Conservation (phyloP, 2,329 filamentous ascomycete genomes). For the Trichoderma asperellum region DNA sequence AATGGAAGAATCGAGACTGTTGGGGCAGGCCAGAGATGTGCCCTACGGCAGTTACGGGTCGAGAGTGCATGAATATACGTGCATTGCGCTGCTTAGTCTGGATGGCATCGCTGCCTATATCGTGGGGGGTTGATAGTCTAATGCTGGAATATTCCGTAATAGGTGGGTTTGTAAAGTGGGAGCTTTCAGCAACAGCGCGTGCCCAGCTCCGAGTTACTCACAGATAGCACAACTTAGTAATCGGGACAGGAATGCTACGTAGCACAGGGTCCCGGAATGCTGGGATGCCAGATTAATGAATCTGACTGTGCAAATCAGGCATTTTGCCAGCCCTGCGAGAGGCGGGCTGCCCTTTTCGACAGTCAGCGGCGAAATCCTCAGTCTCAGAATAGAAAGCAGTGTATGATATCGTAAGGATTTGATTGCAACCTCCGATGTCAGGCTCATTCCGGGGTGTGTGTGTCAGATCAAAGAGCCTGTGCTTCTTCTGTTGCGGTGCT, state of each 20-base stretch:
- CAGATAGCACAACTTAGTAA: slow-evolving; percentile 1
- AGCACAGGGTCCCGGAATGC: slow-evolving; percentile 18
- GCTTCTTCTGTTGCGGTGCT: background rate
- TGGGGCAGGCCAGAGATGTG: background rate
- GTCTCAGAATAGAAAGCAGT: background rate
- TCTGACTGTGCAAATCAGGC: slow-evolving; percentile 17
- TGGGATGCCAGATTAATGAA: slow-evolving; percentile 26
- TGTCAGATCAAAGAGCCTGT: background rate
- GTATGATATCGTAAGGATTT: background rate
- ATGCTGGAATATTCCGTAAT: background rate
- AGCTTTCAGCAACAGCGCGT: background rate
- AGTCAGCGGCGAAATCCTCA: slow-evolving; percentile 3
- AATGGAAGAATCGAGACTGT: background rate
- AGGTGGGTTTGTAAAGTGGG: background rate
- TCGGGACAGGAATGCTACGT: slow-evolving; percentile 13
- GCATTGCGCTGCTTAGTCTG: background rate
- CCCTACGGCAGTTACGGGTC: slow-evolving; percentile 11
- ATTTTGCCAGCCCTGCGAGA: slow-evolving; percentile 1
- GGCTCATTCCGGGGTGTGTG: background rate
- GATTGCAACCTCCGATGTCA: background rate
- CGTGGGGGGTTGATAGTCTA: background rate
- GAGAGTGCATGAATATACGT: slow-evolving; percentile 19
- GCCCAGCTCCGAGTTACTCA: background rate
- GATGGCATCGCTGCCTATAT: background rate
- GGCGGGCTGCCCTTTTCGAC: background rate